Evolutionary conservation across 495 filamentous ascomycete genomes (phyloP).

Genomic region (Schizothecium vesticola): DNA sequence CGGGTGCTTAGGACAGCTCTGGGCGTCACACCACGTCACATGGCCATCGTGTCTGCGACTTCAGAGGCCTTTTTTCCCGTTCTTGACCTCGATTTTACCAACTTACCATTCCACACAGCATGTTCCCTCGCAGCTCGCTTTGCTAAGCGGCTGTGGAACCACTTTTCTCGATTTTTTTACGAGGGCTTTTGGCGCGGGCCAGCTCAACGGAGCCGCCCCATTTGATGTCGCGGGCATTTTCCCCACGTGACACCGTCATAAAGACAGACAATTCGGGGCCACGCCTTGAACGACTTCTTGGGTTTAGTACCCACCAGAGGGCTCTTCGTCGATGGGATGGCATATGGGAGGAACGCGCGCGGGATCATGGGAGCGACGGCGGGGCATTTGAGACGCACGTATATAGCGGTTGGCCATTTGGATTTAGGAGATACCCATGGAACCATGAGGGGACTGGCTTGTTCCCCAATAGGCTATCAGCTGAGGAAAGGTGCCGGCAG

Average conservation of each 20-base stretch:
- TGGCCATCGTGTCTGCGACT: slow-evolving; percentile 3
- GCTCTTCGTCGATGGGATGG: neutral
- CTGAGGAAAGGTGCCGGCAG: neutral
- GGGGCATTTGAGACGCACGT: neutral
- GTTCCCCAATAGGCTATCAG: neutral
- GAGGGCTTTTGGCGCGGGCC: neutral
- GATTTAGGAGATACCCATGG: neutral
- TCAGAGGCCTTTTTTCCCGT: neutral
- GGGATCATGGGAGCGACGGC: neutral
- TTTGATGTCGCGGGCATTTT: neutral
- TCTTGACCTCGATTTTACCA: slow-evolving; percentile 1
- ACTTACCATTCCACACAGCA: slow-evolving; percentile 6
- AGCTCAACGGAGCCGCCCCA: neutral
- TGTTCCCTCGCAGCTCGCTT: neutral
- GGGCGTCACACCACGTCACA: neutral
- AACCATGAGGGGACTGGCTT: neutral
- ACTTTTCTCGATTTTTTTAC: neutral
- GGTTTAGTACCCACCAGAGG: neutral
- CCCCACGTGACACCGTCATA: neutral
- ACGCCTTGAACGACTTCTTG: neutral
- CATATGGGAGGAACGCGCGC: neutral
- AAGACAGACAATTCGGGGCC: neutral
- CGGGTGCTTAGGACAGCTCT: neutral
- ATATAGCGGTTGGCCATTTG: neutral
- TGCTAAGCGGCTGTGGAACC: neutral